Conservation (phyloP, 2,329 filamentous ascomycete genomes). For the Phyllachora maydis region DNA sequence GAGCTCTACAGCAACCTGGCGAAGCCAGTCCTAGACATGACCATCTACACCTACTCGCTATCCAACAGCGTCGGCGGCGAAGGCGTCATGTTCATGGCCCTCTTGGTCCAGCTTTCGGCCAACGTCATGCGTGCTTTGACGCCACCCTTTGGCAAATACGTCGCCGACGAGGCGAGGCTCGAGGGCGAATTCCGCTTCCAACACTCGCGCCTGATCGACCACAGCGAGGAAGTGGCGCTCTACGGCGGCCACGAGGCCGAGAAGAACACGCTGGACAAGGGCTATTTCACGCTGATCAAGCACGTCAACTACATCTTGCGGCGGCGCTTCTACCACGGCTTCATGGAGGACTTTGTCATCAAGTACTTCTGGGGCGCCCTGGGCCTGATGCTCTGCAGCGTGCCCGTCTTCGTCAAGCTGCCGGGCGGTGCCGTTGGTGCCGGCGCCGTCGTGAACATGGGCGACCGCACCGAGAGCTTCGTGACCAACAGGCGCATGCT, state of each 20-base stretch:
- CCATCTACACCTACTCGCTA: slow-evolving; percentile 85
- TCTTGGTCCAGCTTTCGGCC: slow-evolving; percentile 83
- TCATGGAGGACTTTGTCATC: slow-evolving; percentile 99
- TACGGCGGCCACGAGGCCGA: slow-evolving; percentile 86
- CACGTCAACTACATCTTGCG: slow-evolving; percentile 93
- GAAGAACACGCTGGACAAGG: slow-evolving; percentile 92
- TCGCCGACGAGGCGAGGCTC: slow-evolving; percentile 82
- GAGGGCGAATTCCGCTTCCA: slow-evolving; percentile 95
- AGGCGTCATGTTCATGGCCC: slow-evolving; percentile 83
- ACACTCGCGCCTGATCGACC: slow-evolving; percentile 85
- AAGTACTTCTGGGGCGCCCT: slow-evolving; percentile 98
- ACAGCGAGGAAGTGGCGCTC: slow-evolving; percentile 84
- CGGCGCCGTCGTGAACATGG: slow-evolving; percentile 42
- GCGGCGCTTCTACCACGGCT: slow-evolving; percentile 83
- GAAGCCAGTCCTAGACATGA: slow-evolving; percentile 86
- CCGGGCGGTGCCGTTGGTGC: no score
- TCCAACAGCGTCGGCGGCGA: slow-evolving; percentile 93
- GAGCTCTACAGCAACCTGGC: slow-evolving; percentile 93
- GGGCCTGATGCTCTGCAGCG: slow-evolving; percentile 76
- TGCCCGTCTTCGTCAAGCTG: slow-evolving; percentile 89
- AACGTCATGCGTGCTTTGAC: slow-evolving; percentile 86
- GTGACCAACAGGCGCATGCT: slow-evolving; percentile 88
- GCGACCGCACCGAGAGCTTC: slow-evolving; percentile 55
- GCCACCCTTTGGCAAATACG: slow-evolving; percentile 91
- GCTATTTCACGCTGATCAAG: slow-evolving; percentile 97